Conservation (phyloP, 768 basidiomycete species). For the Austroboletus festivus region DNA sequence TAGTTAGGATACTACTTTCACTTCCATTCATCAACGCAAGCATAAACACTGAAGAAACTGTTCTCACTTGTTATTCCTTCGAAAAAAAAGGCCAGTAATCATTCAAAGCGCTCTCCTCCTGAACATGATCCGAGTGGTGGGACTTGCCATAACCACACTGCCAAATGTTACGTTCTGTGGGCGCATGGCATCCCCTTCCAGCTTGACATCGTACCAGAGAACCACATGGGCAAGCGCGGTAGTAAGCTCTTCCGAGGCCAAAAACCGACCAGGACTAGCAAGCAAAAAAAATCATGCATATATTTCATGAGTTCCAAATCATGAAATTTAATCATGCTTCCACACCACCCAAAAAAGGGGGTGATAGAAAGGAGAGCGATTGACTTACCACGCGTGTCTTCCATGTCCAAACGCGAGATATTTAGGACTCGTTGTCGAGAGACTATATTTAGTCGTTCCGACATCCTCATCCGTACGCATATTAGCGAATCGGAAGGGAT, state of each 20-base stretch:
- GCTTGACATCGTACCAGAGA: conserved; percentile 15
- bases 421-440: conserved; percentile 29
- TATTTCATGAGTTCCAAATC: not conserved
- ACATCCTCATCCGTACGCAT: conserved; percentile 28
- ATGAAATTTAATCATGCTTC: not conserved
- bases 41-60: no score
- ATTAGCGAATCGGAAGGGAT: conserved; percentile 38
- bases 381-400: conserved; percentile 16
- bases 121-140: conserved; percentile 9
- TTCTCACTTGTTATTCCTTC: no score
- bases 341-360: no score
- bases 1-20: no score
- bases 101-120: conserved; percentile 9
- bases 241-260: conserved; percentile 4
- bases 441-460: conserved; percentile 30
- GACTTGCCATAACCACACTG: not conserved
- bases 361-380: not conserved
- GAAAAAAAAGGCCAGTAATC: no score
- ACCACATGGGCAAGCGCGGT: conserved; percentile 16
- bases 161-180: conserved; percentile 4
- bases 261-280: conserved; percentile 16
- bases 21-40: no score
- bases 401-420: conserved; percentile 38
- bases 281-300: no score
- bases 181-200: conserved; percentile 2